Conservation (phyloP, 192 early-diverging fungal species). For the Coemansia sp. region DNA sequence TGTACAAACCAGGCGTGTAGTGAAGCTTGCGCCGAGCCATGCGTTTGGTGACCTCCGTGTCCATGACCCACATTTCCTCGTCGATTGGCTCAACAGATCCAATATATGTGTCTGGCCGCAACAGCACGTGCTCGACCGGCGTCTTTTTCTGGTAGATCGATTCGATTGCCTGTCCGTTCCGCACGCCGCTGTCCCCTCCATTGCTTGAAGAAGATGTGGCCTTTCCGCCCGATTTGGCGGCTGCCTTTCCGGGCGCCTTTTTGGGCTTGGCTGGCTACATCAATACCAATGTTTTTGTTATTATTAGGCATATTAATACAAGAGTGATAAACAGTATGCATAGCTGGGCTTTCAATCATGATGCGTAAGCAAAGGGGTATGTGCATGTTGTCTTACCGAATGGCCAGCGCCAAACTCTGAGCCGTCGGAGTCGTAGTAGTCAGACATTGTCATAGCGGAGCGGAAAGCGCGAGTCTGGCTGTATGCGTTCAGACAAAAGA, state of each 20-base stretch:
- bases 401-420: slow-evolving; percentile 25
- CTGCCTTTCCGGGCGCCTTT: slow-evolving; percentile 14
- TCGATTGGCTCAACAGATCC: slow-evolving; percentile 84
- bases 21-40: slow-evolving; percentile 66
- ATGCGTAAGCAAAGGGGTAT: neutral
- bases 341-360: neutral
- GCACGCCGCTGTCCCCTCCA: slow-evolving; percentile 5
- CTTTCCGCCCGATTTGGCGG: slow-evolving; percentile 8
- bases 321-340: no score
- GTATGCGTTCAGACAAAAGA: neutral
- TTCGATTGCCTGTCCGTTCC: slow-evolving; percentile 60
- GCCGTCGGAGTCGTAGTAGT: slow-evolving; percentile 51
- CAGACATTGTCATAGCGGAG: slow-evolving; percentile 28
- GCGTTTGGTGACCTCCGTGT: slow-evolving; percentile 58
- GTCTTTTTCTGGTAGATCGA: slow-evolving; percentile 96
- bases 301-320: neutral
- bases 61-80: slow-evolving; percentile 86
- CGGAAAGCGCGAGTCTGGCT: slow-evolving; percentile 6
- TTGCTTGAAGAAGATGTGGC: neutral
- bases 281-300: neutral
- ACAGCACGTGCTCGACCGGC: slow-evolving; percentile 92
- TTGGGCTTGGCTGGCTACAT: slow-evolving; percentile 44
- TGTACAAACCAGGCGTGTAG: slow-evolving; percentile 91
- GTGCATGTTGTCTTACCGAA: slow-evolving; percentile 4
- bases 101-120: slow-evolving; percentile 96